Evolutionary conservation across 345 rosid species (phyloP).

Genomic region (Camelina laxa): DNA sequence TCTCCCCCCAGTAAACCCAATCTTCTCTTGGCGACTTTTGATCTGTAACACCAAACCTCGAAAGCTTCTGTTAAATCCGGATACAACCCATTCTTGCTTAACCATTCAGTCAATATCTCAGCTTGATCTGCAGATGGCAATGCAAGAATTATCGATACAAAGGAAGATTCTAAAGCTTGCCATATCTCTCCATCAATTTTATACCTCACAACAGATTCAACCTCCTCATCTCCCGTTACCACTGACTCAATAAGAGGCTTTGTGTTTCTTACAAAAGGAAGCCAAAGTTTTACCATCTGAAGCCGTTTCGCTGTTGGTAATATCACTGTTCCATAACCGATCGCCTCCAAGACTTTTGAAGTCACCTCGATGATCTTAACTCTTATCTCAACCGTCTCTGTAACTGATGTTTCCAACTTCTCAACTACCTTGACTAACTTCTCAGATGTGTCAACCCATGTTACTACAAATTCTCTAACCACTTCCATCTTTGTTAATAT

Average conservation of each 20-base stretch:
- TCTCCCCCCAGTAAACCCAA: slow-evolving; percentile 48
- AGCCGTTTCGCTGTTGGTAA: slow-evolving; percentile 70
- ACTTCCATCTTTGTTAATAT: slow-evolving; percentile 72
- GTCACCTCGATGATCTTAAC: slow-evolving; percentile 67
- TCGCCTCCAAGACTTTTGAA: slow-evolving; percentile 78
- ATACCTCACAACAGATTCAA: slow-evolving; percentile 33
- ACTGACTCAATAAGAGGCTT: slow-evolving; percentile 67
- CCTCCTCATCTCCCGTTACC: slow-evolving; percentile 37
- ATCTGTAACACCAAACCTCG: slow-evolving; percentile 87
- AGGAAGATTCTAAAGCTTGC: slow-evolving; percentile 79
- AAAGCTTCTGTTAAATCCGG: slow-evolving; percentile 93
- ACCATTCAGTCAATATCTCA: slow-evolving; percentile 83
- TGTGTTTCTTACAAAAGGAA: slow-evolving; percentile 73
- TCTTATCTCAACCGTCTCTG: slow-evolving; percentile 55
- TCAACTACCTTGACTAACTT: slow-evolving; percentile 57
- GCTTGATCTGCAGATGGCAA: slow-evolving; percentile 87
- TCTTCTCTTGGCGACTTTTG: slow-evolving; percentile 80
- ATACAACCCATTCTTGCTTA: slow-evolving; percentile 61
- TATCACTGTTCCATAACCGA: slow-evolving; percentile 73
- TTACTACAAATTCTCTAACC: slow-evolving; percentile 68
- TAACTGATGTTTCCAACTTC: slow-evolving; percentile 35
- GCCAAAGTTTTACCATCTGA: slow-evolving; percentile 78
- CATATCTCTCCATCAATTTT: slow-evolving; percentile 75
- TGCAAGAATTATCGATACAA: slow-evolving; percentile 71
- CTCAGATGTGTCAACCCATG: slow-evolving; percentile 81